These are phyloP conservation scores for Leptographium procerum DNA, from an alignment of 2,329 filamentous ascomycete species.

Conservation along the genomic window DNA sequence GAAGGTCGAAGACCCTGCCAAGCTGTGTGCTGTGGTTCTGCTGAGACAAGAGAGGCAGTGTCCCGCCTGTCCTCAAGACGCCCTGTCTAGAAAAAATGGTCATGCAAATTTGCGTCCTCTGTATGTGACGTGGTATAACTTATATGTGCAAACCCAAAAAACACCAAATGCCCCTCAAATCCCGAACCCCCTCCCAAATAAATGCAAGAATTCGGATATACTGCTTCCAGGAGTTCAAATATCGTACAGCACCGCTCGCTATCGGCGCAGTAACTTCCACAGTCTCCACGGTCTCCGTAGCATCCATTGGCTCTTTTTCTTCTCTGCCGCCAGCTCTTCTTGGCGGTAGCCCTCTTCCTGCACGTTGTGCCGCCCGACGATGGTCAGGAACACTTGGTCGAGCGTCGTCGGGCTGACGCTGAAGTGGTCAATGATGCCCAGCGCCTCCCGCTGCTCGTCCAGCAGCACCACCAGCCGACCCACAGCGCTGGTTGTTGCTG, in stretches of 20 bases:
- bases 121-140: neutral
- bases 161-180: too few relatives aligned
- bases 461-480: constrained; percentile 59
- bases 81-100: neutral
- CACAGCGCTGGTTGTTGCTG: constrained; percentile 37
- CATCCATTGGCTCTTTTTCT: constrained; percentile 3
- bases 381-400: constrained; percentile 81
- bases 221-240: too few relatives aligned
- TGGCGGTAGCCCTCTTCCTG: constrained; percentile 55
- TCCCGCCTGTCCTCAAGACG: neutral
- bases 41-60: neutral
- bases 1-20: neutral
- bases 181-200: too few relatives aligned
- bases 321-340: constrained; percentile 15
- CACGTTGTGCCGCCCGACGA: constrained; percentile 71
- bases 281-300: neutral
- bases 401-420: constrained; percentile 77
- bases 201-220: neutral
- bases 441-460: constrained; percentile 54
- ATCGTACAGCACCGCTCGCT: neutral
- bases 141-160: too few relatives aligned
- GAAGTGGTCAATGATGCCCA: constrained; percentile 77
- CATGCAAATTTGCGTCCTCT: neutral
- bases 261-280: neutral
- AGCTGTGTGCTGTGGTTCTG: neutral